phyloP scores from a whole-genome alignment of 345 rosid genomes.

The Cardiospermum halicacabum region DNA sequence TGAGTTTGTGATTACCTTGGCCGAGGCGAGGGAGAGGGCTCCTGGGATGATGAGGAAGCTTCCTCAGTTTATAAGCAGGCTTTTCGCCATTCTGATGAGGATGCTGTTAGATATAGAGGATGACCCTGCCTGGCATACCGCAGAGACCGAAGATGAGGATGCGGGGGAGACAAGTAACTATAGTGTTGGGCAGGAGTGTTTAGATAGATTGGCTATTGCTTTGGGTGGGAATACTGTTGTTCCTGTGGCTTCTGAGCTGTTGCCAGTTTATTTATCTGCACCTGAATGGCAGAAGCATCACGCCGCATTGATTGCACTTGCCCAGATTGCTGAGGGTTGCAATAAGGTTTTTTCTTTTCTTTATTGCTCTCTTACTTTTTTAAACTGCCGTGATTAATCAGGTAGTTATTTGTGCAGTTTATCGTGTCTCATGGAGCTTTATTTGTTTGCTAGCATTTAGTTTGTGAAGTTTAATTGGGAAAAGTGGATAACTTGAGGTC shows the following conservation, averaged over 20 bases:
- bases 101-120: slow-evolving; percentile 93
- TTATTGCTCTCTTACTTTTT: too few relatives aligned
- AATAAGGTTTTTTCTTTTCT: slow-evolving; percentile 51
- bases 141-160: slow-evolving; percentile 90
- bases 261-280: slow-evolving; percentile 85
- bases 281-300: slow-evolving; percentile 99
- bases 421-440: background rate
- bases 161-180: slow-evolving; percentile 94
- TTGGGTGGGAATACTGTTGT: slow-evolving; percentile 96
- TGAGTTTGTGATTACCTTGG: slow-evolving; percentile 90
- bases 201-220: slow-evolving; percentile 91
- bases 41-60: slow-evolving; percentile 99
- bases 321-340: slow-evolving; percentile 99
- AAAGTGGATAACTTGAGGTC: background rate
- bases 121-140: slow-evolving; percentile 87
- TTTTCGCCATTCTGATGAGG: slow-evolving; percentile 83
- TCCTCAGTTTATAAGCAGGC: slow-evolving; percentile 86
- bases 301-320: slow-evolving; percentile 92
- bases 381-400: too few relatives aligned
- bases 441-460: background rate
- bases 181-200: slow-evolving; percentile 94
- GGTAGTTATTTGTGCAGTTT: background rate
- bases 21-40: slow-evolving; percentile 97
- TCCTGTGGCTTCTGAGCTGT: slow-evolving; percentile 91
- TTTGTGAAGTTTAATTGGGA: background rate